A percentile compares a stretch with the other conserved stretches of the same genome.
These are phyloP conservation scores for Suhomyces terraborum DNA, from an alignment of 1,139 yeast species.

Conservation along the genomic window DNA sequence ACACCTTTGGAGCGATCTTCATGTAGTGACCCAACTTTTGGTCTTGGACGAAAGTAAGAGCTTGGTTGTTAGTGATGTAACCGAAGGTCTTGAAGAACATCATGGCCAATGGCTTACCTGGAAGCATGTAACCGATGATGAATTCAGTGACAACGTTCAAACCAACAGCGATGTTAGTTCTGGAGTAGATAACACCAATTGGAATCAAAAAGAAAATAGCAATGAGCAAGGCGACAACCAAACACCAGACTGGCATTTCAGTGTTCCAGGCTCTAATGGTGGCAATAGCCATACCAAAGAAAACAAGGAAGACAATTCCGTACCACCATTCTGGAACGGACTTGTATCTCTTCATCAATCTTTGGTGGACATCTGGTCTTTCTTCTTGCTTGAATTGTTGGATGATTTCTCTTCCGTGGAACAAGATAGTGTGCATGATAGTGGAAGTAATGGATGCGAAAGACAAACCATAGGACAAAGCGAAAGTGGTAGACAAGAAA, in stretches of 20 bases:
- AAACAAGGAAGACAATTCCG: slow-evolving; percentile 38
- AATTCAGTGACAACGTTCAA: slow-evolving; percentile 50
- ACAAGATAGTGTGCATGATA: slow-evolving; percentile 53
- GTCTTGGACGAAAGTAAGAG: slow-evolving; percentile 55
- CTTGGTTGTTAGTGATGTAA: slow-evolving; percentile 56
- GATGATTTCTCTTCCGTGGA: slow-evolving; percentile 57
- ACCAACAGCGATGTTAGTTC: slow-evolving; percentile 48
- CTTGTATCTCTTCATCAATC: slow-evolving; percentile 59
- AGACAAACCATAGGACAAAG: slow-evolving; percentile 61
- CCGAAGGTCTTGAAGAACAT: slow-evolving; percentile 51
- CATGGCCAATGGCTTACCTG: slow-evolving; percentile 51
- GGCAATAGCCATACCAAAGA: slow-evolving; percentile 44
- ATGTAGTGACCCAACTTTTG: slow-evolving; percentile 57
- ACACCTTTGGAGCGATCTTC: slow-evolving; percentile 50
- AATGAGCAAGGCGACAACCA: slow-evolving; percentile 42
- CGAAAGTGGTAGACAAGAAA: slow-evolving; percentile 64
- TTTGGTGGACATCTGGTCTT: slow-evolving; percentile 62
- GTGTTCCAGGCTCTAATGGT: slow-evolving; percentile 46
- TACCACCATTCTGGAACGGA: slow-evolving; percentile 75
- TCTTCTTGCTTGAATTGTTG: slow-evolving; percentile 46
- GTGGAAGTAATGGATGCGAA: slow-evolving; percentile 67
- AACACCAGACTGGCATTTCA: slow-evolving; percentile 43
- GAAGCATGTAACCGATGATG: slow-evolving; percentile 49
- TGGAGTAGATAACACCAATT: slow-evolving; percentile 44
- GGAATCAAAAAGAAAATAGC: slow-evolving; percentile 46